Evolutionary conservation across 2,329 filamentous ascomycete species (phyloP).

Genomic region (Fusarium secorum): DNA sequence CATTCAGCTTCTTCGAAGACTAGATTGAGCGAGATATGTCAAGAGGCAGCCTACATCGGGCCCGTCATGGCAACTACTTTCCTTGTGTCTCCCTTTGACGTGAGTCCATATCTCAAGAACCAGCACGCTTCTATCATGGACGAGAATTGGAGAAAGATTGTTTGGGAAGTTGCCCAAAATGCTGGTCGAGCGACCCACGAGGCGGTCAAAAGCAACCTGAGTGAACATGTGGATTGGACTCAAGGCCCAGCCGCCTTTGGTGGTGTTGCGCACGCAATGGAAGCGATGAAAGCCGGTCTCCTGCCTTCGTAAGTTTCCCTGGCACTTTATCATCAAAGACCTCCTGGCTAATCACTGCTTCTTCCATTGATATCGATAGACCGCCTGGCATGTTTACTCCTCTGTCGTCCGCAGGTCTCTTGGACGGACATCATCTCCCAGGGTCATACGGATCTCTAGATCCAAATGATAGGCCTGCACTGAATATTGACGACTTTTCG

Average conservation of each 20-base stretch:
- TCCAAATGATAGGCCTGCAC: neutral
- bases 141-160: neutral
- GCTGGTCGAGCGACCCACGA: neutral
- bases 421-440: neutral
- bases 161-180: neutral
- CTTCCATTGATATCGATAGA: neutral
- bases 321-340: rapidly evolving
- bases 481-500: neutral
- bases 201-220: neutral
- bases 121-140: rapidly evolving
- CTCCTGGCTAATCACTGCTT: neutral
- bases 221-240: slow-evolving; percentile 7
- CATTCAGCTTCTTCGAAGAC: neutral
- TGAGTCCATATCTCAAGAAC: neutral
- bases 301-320: neutral
- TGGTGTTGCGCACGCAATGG: neutral
- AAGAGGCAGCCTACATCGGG: neutral
- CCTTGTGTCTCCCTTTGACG: neutral
- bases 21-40: neutral
- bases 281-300: neutral
- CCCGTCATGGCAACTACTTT: slow-evolving; percentile 4
- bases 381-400: slow-evolving; percentile 3
- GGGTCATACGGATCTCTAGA: neutral
- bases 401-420: neutral
- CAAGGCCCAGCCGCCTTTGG: slow-evolving; percentile 6